phyloP scores from a whole-genome alignment of 2,329 filamentous ascomycete species.

The Fusarium tupiense region DNA sequence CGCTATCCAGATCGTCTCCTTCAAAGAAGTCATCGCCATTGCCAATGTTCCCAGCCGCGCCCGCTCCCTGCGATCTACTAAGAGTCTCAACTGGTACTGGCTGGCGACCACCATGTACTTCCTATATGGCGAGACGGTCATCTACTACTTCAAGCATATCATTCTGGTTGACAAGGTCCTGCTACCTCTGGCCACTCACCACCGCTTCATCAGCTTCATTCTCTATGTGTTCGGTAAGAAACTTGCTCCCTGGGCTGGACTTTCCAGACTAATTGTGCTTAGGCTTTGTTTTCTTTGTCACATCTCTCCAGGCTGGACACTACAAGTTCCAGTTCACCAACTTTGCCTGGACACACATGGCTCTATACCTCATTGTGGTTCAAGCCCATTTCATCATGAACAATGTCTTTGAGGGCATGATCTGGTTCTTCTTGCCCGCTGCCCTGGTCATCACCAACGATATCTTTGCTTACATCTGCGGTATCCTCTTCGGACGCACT shows the following conservation, averaged over 20 bases:
- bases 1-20: conserved; percentile 93
- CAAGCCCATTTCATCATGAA: conserved; percentile 99
- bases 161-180: conserved; percentile 93
- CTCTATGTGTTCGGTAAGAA: conserved; percentile 92
- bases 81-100: conserved; percentile 99
- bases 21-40: conserved; percentile 99
- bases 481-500: conserved; percentile 94
- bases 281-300: conserved; percentile 99
- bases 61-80: conserved; percentile 90
- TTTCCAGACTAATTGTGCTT: conserved; percentile 27
- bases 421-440: conserved; percentile 98
- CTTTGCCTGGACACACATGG: conserved; percentile 99
- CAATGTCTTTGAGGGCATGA: conserved; percentile 99
- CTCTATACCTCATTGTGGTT: conserved; percentile 95
- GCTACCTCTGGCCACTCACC: conserved; percentile 92
- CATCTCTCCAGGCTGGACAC: conserved; percentile 91
- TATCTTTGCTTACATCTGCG: conserved; percentile 97
- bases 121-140: conserved; percentile 96
- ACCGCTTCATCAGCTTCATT: conserved; percentile 98
- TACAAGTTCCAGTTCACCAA: conserved; percentile 99
- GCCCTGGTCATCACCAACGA: conserved; percentile 98
- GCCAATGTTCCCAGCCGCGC: conserved; percentile 93
- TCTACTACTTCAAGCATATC: conserved; percentile 99
- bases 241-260: neutral
- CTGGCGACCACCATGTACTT: conserved; percentile 99